These are phyloP conservation scores for Mycena albidolilacea DNA, from an alignment of 768 basidiomycete species.

Conservation along the genomic window DNA sequence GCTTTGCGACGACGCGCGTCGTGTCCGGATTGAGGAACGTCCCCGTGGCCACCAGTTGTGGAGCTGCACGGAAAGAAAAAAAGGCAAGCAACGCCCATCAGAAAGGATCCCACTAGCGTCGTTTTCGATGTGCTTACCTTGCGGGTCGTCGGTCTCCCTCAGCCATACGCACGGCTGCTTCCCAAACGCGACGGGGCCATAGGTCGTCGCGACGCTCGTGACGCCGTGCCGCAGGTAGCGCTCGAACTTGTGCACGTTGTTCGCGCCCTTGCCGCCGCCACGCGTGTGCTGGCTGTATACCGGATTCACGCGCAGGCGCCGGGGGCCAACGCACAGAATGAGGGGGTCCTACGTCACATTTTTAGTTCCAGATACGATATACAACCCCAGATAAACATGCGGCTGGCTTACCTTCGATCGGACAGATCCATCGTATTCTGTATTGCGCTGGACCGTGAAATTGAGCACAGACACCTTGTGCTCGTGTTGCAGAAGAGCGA, in stretches of 20 bases:
- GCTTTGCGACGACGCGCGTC: constrained; percentile 91
- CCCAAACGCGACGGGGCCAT: constrained; percentile 92
- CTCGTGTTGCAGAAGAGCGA: constrained; percentile 93
- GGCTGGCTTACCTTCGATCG: constrained; percentile 82
- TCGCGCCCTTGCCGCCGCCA: constrained; percentile 91
- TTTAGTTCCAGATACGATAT: neutral
- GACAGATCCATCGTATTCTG: constrained; percentile 91
- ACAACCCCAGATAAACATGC: neutral
- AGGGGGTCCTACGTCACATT: constrained; percentile 78
- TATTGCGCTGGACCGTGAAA: constrained; percentile 94
- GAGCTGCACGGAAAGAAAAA: constrained; percentile 60
- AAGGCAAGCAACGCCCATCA: neutral
- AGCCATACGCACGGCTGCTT: constrained; percentile 86
- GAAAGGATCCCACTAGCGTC: neutral
- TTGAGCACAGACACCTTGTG: constrained; percentile 95
- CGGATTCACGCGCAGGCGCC: constrained; percentile 87
- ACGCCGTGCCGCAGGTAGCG: constrained; percentile 88
- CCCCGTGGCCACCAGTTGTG: constrained; percentile 91
- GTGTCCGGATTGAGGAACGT: constrained; percentile 91
- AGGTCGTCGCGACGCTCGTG: constrained; percentile 88
- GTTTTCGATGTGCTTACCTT: constrained; percentile 63
- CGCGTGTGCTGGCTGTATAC: constrained; percentile 93
- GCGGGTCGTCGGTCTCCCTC: constrained; percentile 73
- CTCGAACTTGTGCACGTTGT: constrained; percentile 98
- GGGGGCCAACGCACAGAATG: constrained; percentile 90